Evolutionary conservation across 192 early-diverging fungal genomes (phyloP).

Genomic region (Coemansia umbellata): DNA sequence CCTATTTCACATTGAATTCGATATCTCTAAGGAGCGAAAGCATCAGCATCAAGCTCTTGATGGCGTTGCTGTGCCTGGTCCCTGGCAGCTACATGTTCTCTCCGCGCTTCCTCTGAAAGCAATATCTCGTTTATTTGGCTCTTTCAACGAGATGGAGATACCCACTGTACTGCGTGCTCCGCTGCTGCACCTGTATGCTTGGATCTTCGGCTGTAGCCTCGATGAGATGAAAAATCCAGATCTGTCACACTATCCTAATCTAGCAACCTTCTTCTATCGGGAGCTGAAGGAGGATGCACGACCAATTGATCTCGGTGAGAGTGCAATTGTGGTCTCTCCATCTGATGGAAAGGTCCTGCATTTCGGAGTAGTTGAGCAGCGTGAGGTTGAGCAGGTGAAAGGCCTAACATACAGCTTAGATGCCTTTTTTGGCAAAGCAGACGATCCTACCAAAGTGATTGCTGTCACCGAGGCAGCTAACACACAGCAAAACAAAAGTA

Average conservation of each 20-base stretch:
- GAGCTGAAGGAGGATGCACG: slow-evolving; percentile 74
- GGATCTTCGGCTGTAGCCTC: slow-evolving; percentile 85
- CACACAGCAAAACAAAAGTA: no score
- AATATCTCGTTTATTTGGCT: slow-evolving; percentile 89
- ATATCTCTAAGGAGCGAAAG: slow-evolving; percentile 22
- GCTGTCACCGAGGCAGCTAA: not conserved
- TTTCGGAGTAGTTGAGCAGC: slow-evolving; percentile 77
- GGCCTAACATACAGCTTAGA: slow-evolving; percentile 88
- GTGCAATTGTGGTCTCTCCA: slow-evolving; percentile 70
- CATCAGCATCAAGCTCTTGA: not conserved
- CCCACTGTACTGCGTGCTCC: slow-evolving; percentile 71
- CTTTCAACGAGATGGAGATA: slow-evolving; percentile 79
- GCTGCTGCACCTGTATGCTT: slow-evolving; percentile 75
- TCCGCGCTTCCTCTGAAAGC: slow-evolving; percentile 83
- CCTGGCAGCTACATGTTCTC: slow-evolving; percentile 89
- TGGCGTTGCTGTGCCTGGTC: slow-evolving; percentile 60
- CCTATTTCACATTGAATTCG: slow-evolving; percentile 51
- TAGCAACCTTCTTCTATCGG: slow-evolving; percentile 93
- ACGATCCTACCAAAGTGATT: slow-evolving; percentile 4
- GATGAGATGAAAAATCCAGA: slow-evolving; percentile 89
- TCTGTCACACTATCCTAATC: slow-evolving; percentile 74
- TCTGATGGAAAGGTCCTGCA: slow-evolving; percentile 89
- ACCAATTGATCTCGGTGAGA: slow-evolving; percentile 51
- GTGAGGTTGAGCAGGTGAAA: slow-evolving; percentile 89
- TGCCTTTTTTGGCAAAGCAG: slow-evolving; percentile 71